Conservation (phyloP, 768 basidiomycete species). For the Boletus tylopilopsis region DNA sequence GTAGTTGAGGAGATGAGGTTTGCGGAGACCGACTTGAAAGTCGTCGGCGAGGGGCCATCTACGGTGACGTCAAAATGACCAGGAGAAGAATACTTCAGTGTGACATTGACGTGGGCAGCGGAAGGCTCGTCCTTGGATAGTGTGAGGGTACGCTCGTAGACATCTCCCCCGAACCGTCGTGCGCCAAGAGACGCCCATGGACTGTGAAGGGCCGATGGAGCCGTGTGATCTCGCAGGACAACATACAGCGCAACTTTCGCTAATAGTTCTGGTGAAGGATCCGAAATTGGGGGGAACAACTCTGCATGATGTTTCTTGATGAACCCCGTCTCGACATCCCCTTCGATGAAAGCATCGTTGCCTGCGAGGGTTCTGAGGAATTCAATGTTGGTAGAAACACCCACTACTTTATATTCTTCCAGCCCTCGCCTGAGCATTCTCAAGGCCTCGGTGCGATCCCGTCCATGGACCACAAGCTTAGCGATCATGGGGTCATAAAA, state of each 20-base stretch:
- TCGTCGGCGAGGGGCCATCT: conserved; percentile 24
- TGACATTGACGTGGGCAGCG: conserved; percentile 34
- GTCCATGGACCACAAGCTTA: conserved; percentile 86
- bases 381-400: conserved; percentile 88
- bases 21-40: conserved; percentile 53
- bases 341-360: conserved; percentile 70
- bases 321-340: conserved; percentile 89
- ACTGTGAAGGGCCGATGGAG: conserved; percentile 32
- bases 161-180: conserved; percentile 76
- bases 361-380: conserved; percentile 78
- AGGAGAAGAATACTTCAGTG: conserved; percentile 39
- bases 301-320: conserved; percentile 85
- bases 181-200: conserved; percentile 72
- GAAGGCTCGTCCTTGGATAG: conserved; percentile 56
- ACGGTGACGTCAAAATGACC: conserved; percentile 55
- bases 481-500: conserved; percentile 93
- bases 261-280: conserved; percentile 59
- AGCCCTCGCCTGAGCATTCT: conserved; percentile 75
- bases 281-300: conserved; percentile 65
- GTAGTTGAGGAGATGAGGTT: conserved; percentile 51
- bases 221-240: conserved; percentile 56
- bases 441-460: conserved; percentile 80
- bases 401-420: conserved; percentile 87
- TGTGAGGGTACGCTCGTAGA: conserved; percentile 55
- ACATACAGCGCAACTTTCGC: conserved; percentile 81